phyloP scores from a whole-genome alignment of 805 yeast species.

The Jamesozyma lodderae region DNA sequence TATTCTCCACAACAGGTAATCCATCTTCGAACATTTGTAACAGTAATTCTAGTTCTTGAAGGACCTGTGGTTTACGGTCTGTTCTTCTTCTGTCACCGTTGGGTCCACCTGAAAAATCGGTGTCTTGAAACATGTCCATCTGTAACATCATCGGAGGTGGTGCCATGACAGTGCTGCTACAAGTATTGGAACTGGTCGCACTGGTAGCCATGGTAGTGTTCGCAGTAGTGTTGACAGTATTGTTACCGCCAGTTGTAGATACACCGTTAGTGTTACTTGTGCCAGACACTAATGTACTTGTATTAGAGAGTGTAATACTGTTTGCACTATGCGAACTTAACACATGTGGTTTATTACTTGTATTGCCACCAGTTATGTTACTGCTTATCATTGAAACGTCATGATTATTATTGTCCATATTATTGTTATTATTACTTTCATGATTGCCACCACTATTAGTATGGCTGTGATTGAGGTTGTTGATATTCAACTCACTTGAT shows the following conservation, averaged over 20 bases:
- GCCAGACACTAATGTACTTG: neutral
- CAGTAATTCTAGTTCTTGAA: slow-evolving; percentile 23
- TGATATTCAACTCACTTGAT: neutral
- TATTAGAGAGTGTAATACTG: neutral
- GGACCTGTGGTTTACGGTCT: slow-evolving; percentile 25
- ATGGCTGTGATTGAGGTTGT: neutral
- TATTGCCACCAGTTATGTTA: neutral
- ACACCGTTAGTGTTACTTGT: neutral
- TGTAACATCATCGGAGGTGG: slow-evolving; percentile 22
- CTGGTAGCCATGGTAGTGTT: neutral
- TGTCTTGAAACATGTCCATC: slow-evolving; percentile 25
- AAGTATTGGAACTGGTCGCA: neutral
- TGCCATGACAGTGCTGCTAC: slow-evolving; percentile 9
- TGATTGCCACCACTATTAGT: neutral
- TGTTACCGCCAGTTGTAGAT: neutral
- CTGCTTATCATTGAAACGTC: too few relatives aligned
- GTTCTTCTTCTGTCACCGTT: slow-evolving; percentile 6
- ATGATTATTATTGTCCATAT: too few relatives aligned
- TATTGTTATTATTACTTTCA: neutral
- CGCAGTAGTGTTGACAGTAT: neutral
- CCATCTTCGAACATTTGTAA: slow-evolving; percentile 26
- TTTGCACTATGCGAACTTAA: neutral
- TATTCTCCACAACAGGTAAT: slow-evolving; percentile 22
- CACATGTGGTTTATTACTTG: neutral
- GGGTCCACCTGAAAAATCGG: slow-evolving; percentile 6